Conservation (phyloP, 2,329 filamentous ascomycete genomes). For the Apiospora kogelbergensis region DNA sequence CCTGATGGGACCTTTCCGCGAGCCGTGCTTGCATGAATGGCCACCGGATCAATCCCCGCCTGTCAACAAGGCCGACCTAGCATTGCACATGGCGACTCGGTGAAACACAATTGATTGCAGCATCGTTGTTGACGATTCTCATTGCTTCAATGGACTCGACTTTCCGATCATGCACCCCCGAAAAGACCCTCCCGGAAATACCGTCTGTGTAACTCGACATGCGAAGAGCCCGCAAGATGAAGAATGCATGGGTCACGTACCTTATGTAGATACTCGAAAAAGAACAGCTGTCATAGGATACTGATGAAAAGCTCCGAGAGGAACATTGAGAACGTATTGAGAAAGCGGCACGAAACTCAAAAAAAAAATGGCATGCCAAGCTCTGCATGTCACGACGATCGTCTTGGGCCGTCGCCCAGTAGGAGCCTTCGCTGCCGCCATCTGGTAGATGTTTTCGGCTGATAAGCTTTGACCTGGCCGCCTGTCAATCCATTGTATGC, state of each 20-base stretch:
- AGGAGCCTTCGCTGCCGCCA: background rate
- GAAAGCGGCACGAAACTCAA: conserved; percentile 3
- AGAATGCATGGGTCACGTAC: background rate
- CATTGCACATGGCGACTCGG: background rate
- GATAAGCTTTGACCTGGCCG: background rate
- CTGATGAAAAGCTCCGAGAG: background rate
- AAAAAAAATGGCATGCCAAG: conserved; percentile 1
- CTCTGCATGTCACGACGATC: background rate
- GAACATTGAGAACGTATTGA: background rate
- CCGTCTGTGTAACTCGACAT: conserved; percentile 1
- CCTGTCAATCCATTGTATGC: background rate
- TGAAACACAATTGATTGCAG: background rate
- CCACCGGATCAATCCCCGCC: conserved; percentile 2
- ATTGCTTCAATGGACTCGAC: background rate
- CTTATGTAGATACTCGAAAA: background rate
- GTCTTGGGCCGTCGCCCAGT: background rate
- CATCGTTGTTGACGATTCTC: background rate
- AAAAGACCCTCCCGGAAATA: background rate
- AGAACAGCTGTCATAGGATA: background rate
- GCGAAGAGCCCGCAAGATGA: too few relatives aligned
- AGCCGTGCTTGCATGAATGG: background rate
- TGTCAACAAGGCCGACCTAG: background rate
- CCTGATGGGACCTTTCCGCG: background rate
- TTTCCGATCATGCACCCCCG: background rate
- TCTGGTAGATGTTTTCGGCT: background rate